phyloP scores from a whole-genome alignment of 257 asterid species.

The Nicotiana tomentosiformis region DNA sequence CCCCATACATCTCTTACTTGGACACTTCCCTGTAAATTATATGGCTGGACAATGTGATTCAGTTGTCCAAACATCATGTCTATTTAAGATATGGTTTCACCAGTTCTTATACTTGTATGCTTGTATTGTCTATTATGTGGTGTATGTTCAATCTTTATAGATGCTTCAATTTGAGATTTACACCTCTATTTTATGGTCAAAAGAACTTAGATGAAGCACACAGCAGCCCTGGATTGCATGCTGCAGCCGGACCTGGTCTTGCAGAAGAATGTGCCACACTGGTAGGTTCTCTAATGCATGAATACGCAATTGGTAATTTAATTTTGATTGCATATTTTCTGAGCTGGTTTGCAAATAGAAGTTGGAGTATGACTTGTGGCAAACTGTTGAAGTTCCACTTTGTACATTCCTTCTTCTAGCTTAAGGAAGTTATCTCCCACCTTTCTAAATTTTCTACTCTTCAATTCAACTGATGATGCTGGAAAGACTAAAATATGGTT shows the following conservation, averaged over 20 bases:
- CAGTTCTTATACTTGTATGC: not conserved
- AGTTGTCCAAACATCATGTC: not conserved
- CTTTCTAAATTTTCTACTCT: not conserved
- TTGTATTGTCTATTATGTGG: not conserved
- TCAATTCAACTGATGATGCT: not conserved
- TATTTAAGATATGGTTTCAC: not conserved
- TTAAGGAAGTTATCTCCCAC: not conserved
- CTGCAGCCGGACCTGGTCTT: slow-evolving; percentile 93
- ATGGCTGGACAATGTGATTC: too few species aligned
- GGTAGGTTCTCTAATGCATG: slow-evolving; percentile 14
- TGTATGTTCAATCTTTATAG: not conserved
- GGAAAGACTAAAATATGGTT: not conserved
- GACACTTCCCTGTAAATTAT: too few species aligned
- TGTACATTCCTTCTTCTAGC: not conserved
- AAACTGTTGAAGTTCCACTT: slow-evolving; percentile 8
- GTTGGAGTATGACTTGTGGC: not conserved
- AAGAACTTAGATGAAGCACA: slow-evolving; percentile 96
- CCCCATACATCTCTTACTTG: not conserved
- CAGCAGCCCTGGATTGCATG: slow-evolving; percentile 95
- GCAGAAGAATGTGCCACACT: slow-evolving; percentile 68
- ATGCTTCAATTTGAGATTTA: not conserved
- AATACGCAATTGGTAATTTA: not conserved
- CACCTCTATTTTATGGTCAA: slow-evolving; percentile 16
- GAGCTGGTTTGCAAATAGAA: not conserved
- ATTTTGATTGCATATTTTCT: not conserved